Percentiles rank a stretch among this genome's conserved stretches.
These are phyloP conservation scores for Marasmius sp. DNA, from an alignment of 1,284 basidiomycete genomes.

Conservation along the genomic window DNA sequence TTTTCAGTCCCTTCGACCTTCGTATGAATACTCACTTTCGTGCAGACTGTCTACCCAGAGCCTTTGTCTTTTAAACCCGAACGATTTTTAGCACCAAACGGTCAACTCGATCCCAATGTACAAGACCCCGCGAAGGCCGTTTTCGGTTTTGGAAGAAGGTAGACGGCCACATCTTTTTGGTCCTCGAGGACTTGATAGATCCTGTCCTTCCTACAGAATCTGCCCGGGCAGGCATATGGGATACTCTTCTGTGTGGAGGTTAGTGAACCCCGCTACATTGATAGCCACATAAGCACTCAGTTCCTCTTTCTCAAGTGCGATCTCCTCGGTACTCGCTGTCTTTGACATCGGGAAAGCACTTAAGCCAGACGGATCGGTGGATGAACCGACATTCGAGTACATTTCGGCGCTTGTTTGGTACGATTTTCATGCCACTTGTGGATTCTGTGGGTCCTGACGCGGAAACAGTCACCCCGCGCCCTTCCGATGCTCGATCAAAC, in stretches of 20 bases:
- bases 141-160: constrained; percentile 35
- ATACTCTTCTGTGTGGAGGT: background rate
- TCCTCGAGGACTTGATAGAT: background rate
- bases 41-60: constrained; percentile 24
- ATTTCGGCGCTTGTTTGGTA: constrained; percentile 25
- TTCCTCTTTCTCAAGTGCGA: constrained; percentile 32
- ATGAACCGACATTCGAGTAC: constrained; percentile 26
- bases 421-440: constrained; percentile 4
- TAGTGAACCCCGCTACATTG: constrained; percentile 20
- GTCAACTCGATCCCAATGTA: constrained; percentile 21
- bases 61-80: constrained; percentile 30
- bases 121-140: constrained; percentile 23
- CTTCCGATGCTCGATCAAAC: background rate
- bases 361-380: constrained; percentile 24
- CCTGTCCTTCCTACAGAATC: constrained; percentile 11
- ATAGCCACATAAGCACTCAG: constrained; percentile 33
- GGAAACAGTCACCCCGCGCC: background rate
- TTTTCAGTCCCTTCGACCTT: too few relatives aligned
- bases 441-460: background rate
- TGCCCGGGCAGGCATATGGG: constrained; percentile 19
- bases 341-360: constrained; percentile 34
- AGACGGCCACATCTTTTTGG: background rate
- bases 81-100: constrained; percentile 25
- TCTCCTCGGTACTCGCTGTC: constrained; percentile 35
- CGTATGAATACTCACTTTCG: constrained; percentile 1